Base-by-base conservation (phyloP, 192 early-diverging fungal species). In the Coemansia sp. region DNA sequence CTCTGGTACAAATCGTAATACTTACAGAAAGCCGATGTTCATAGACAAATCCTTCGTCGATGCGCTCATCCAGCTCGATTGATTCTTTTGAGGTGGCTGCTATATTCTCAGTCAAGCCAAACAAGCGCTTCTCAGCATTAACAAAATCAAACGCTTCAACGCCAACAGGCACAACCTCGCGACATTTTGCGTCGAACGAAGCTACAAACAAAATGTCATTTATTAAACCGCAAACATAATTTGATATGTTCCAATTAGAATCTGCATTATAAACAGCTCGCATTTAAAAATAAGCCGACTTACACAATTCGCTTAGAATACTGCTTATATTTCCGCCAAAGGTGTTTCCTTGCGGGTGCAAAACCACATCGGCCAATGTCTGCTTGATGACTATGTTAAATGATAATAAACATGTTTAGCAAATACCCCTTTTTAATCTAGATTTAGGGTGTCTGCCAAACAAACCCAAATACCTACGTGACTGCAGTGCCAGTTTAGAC, bases 311-410 rank as follows among this genome's bases (percentile, higher is more conserved):
- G 18, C 60, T 36, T 10, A 74, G 24, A 8, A 64, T 39, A 27
- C 3, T 44, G 40, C 43, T 41, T 5, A 64, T 5, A 20, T 12
- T 36, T 11, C 40, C 29, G 9, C 46, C 63, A 12, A 15, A 16
- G 5, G 41, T 7, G 7, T 29, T 36, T 13, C 33, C 40, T 36
- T 64, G 36, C 16, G 76, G 71, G 40, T 70, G 66, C 41, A 78
- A 24, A 9, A 78, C 50, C 5, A 53, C 40, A 38, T 70, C 68
- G 3, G 64, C 64, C 2, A 36, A 13, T 0, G 47, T 47, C 36
- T 78, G 76, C 33, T 70, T 73, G 31, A 78, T 49, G 11, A 78
- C 76, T 78, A 78, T 18, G 22, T 13, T 57, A 27, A 15, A 46
- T 46, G 15, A 46, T 16, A 44, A n/a, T n/a, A 69, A 18, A 5